A percentile compares a stretch with the other conserved stretches of the same genome.
Evolutionary conservation across 257 asterid genomes (phyloP).

Genomic region (Salvia splendens): DNA sequence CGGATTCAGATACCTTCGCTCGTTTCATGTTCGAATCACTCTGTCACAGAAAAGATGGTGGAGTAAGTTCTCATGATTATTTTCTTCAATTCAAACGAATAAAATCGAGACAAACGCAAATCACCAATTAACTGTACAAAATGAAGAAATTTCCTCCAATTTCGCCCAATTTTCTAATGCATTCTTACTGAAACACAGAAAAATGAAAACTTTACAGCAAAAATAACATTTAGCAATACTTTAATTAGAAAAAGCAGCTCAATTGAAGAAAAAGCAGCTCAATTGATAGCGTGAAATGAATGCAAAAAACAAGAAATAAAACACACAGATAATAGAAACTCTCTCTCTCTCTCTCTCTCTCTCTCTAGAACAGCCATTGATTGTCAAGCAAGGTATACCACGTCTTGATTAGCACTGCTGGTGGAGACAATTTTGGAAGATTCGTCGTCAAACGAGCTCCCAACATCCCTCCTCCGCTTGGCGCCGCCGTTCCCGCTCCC

Average conservation of each 20-base stretch:
- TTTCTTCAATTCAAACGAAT: neutral
- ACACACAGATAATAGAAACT: neutral
- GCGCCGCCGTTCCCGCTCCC: slow-evolving; percentile 45
- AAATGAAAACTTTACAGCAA: no score
- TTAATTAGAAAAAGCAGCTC: slow-evolving; percentile 6
- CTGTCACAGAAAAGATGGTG: slow-evolving; percentile 38
- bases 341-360: neutral
- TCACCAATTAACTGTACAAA: slow-evolving; percentile 8
- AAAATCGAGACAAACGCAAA: slow-evolving; percentile 1
- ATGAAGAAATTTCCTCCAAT: neutral
- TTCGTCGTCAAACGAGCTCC: slow-evolving; percentile 46
- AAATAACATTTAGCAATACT: neutral
- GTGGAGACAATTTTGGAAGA: slow-evolving; percentile 52
- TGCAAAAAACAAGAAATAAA: neutral
- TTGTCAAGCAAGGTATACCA: slow-evolving; percentile 36
- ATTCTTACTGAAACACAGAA: neutral
- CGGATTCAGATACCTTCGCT: slow-evolving; percentile 41
- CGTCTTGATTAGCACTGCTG: slow-evolving; percentile 45
- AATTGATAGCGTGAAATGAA: neutral
- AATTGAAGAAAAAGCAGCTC: no score
- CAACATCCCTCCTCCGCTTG: slow-evolving; percentile 54
- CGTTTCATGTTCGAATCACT: slow-evolving; percentile 51
- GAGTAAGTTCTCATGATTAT: neutral
- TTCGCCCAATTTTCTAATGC: neutral
- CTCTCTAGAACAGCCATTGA: neutral